phyloP scores from a whole-genome alignment of 1,284 basidiomycete species.

The Ustilago esculenta region DNA sequence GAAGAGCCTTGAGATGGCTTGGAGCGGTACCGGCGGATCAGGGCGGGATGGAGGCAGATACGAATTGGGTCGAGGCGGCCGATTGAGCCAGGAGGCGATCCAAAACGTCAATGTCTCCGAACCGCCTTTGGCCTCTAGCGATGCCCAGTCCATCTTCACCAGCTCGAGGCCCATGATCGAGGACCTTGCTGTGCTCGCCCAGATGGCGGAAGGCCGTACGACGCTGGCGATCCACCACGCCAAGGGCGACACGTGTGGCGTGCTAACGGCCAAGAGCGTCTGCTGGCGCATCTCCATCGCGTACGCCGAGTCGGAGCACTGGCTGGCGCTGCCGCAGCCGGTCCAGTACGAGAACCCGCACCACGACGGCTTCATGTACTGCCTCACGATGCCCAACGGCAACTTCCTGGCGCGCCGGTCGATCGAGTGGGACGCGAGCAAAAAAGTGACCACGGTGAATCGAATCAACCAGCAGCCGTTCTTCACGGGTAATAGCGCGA shows the following conservation, averaged over 20 bases:
- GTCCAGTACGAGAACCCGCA: conserved; percentile 2
- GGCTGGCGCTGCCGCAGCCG: conserved; percentile 3
- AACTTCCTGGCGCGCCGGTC: conserved; percentile 20
- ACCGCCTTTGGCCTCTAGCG: too few relatives aligned
- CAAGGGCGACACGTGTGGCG: neutral
- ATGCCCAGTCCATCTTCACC: neutral
- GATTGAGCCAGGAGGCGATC: too few relatives aligned
- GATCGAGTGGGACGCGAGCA: too few relatives aligned
- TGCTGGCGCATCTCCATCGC: neutral
- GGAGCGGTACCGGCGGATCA: conserved; percentile 2
- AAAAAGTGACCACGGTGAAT: too few relatives aligned
- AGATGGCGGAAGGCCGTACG: conserved; percentile 9
- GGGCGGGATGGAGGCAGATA: too few relatives aligned
- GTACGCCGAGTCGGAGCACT: neutral
- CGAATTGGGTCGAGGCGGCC: too few relatives aligned
- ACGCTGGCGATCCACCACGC: neutral
- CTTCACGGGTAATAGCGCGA: conserved; percentile 7
- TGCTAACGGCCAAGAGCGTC: neutral
- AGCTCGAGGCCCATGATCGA: conserved; percentile 6
- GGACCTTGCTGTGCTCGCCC: conserved; percentile 7
- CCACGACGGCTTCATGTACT: conserved; percentile 25
- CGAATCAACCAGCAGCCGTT: too few relatives aligned
- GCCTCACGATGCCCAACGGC: conserved; percentile 15
- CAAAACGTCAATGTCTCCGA: too few relatives aligned
- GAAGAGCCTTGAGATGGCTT: neutral